phyloP scores from a whole-genome alignment of 192 early-diverging fungal genomes.

The Backusella macrospora region DNA sequence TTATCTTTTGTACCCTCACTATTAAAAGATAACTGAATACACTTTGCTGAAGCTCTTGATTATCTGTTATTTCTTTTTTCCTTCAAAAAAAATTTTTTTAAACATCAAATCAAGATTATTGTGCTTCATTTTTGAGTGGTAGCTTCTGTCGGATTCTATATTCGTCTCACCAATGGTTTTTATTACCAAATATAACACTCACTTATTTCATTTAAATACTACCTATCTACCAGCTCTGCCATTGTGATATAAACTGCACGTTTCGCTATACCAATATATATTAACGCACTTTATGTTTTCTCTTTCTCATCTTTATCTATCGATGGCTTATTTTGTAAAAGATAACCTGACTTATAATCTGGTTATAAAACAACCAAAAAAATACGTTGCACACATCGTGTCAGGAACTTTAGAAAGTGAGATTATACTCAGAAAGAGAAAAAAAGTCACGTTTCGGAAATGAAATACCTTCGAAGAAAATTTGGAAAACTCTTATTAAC shows the following conservation, averaged over 20 bases:
- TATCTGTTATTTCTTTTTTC: not conserved
- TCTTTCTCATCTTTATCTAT: not conserved
- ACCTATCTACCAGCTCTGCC: not conserved
- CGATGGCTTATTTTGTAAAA: not conserved
- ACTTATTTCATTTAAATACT: not conserved
- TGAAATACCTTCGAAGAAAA: no score
- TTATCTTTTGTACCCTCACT: no score
- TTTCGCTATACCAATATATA: no score
- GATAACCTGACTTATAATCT: not conserved
- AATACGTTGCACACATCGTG: not conserved
- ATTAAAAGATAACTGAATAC: no score
- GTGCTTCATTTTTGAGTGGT: not conserved
- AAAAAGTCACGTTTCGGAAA: no score
- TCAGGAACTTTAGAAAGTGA: not conserved
- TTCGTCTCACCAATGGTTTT: not conserved
- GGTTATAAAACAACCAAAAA: not conserved
- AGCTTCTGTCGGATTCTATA: not conserved
- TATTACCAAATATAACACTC: not conserved
- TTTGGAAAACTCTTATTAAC: no score
- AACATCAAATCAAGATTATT: not conserved
- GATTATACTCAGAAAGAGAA: conserved; percentile 13
- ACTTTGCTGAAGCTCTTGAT: no score
- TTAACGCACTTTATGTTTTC: no score
- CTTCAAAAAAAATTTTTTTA: not conserved
- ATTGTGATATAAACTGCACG: no score